Conservation (phyloP, 352 stramenopile genomes). For the Phytopythium mirpurense region DNA sequence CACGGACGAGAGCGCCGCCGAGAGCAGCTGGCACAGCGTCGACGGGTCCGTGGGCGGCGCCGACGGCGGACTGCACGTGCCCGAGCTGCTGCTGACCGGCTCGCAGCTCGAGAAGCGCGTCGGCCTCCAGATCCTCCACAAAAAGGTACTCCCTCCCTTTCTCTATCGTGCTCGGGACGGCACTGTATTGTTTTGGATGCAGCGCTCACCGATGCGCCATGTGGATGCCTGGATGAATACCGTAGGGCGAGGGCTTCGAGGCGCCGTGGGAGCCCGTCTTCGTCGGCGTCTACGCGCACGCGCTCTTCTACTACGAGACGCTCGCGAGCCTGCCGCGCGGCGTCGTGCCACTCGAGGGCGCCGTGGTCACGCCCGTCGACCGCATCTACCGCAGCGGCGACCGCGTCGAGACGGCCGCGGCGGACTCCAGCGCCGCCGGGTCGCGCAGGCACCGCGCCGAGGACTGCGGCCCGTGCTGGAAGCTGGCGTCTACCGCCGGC, state of each 20-base stretch:
- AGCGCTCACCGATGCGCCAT: not conserved
- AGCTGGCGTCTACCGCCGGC: constrained; percentile 47
- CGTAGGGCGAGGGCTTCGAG: constrained; percentile 54
- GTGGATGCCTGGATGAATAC: not conserved
- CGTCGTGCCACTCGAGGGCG: constrained; percentile 45
- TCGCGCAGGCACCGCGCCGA: constrained; percentile 16
- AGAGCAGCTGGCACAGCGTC: constrained; percentile 11
- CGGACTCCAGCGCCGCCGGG: too few relatives aligned
- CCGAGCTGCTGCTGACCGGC: constrained; percentile 43
- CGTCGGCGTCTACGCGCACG: constrained; percentile 52
- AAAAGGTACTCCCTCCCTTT: constrained; percentile 37
- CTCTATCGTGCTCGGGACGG: too few relatives aligned
- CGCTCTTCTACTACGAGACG: constrained; percentile 65
- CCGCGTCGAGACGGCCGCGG: constrained; percentile 8
- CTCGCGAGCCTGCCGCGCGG: constrained; percentile 40
- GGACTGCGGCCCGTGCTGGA: constrained; percentile 70
- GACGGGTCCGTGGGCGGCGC: constrained; percentile 12
- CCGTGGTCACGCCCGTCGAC: constrained; percentile 46
- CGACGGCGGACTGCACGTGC: constrained; percentile 16
- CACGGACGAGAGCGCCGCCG: constrained; percentile 4
- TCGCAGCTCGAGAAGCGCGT: constrained; percentile 38
- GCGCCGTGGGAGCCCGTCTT: constrained; percentile 53
- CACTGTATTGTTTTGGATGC: too few relatives aligned
- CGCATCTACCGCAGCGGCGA: constrained; percentile 41
- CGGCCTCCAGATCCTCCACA: constrained; percentile 39